These are phyloP conservation scores for Monilinia aucupariae DNA, from an alignment of 2,329 filamentous ascomycete species.

Conservation along the genomic window DNA sequence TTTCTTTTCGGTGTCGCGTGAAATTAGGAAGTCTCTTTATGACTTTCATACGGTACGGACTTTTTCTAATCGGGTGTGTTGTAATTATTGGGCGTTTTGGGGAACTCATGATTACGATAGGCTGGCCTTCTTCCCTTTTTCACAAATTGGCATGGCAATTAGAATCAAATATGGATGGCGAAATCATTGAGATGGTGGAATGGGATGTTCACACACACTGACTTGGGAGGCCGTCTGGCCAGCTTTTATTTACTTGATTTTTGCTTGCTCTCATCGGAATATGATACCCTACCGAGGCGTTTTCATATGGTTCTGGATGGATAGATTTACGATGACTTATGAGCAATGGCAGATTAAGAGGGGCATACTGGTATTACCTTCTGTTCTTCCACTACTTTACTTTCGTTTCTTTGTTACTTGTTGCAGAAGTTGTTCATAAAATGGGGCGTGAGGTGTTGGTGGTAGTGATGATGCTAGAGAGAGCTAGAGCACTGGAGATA, in stretches of 20 bases:
- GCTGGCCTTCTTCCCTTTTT: not conserved
- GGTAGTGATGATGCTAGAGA: not conserved
- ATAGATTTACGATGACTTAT: not conserved
- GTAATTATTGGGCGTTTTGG: constrained; percentile 2
- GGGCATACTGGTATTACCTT: not conserved
- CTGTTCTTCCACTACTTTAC: not conserved
- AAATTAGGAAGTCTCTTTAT: not conserved
- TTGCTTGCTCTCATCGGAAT: not conserved
- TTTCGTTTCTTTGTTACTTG: not conserved
- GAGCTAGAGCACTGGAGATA: not conserved
- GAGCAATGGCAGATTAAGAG: not conserved
- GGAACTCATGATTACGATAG: not conserved
- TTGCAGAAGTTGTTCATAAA: not conserved
- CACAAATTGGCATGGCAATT: not conserved
- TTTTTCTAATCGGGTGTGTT: not conserved
- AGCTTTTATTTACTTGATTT: not conserved
- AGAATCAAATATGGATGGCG: not conserved
- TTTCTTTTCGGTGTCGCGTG: constrained; percentile 30
- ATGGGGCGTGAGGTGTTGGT: not conserved
- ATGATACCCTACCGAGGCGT: constrained; percentile 3
- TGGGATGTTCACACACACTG: not conserved
- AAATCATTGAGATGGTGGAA: not conserved
- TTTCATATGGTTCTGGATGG: not conserved
- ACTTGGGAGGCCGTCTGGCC: not conserved
- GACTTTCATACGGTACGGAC: not conserved